Conservation (phyloP, 1,284 basidiomycete genomes). For the Cryptococcus sp. region DNA sequence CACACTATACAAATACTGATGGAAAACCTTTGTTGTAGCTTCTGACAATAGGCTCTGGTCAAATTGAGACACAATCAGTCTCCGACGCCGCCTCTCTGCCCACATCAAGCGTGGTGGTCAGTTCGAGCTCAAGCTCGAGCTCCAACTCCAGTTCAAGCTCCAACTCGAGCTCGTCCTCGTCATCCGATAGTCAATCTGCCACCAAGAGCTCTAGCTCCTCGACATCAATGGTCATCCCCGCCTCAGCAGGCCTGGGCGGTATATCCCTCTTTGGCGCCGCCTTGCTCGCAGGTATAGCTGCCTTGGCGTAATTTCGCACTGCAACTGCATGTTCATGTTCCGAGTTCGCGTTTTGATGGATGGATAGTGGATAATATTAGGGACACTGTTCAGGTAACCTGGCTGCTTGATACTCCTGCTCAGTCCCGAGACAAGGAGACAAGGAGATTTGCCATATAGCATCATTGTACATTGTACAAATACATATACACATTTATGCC, state of each 20-base stretch:
- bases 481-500: too few relatives aligned
- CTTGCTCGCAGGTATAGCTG: too few relatives aligned
- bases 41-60: slow-evolving; percentile 74
- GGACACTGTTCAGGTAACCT: too few relatives aligned
- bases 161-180: neutral
- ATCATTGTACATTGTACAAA: too few relatives aligned
- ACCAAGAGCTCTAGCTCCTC: neutral
- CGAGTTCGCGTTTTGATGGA: too few relatives aligned
- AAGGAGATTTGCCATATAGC: too few relatives aligned
- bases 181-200: slow-evolving; percentile 2
- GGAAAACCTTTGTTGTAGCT: slow-evolving; percentile 49
- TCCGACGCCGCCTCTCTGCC: slow-evolving; percentile 61
- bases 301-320: too few relatives aligned
- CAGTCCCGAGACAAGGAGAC: too few relatives aligned
- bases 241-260: slow-evolving; percentile 15
- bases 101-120: slow-evolving; percentile 25
- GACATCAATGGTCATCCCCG: neutral
- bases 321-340: too few relatives aligned
- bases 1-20: slow-evolving; percentile 33
- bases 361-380: too few relatives aligned
- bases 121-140: slow-evolving; percentile 3
- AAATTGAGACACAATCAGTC: slow-evolving; percentile 69
- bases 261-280: neutral
- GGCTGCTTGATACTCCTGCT: too few relatives aligned
- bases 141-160: slow-evolving; percentile 1